Base-by-base conservation (phyloP, 2,329 filamentous ascomycete species). In the Pestalotiopsis fici region DNA sequence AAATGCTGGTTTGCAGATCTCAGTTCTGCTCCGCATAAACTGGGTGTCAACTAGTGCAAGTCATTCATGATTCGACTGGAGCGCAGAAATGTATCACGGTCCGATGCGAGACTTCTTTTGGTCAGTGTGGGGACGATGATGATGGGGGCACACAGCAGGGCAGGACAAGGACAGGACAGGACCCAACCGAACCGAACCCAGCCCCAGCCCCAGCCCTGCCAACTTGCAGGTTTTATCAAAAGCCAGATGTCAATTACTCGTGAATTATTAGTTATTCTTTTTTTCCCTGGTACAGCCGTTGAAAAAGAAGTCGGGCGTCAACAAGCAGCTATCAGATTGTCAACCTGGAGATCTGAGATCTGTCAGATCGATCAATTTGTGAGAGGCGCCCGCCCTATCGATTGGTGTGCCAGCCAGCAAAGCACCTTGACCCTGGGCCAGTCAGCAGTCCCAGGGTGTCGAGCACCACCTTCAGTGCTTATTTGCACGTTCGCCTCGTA, bases 21-120 rank as follows among this genome's bases (percentile, higher is more conserved):
- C 43, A n/a, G 43, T 50, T 50, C 43, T 60, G 27, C 57, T 60
- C 57, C 57, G 57, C 57, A 37, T 37, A 60, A 60, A 31, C 57
- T 37, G 57, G 57, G 25, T 28, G 43, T 18, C 18, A 21, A 21
- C 43, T 50, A 50, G 43, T 50, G 43, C 43, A 50, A 50, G 43
- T 50, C 43, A 50, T 50, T 21, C 43, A 50, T 11, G 31, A 35
- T n/a, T 21, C 43, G 43, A 21, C 43, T 50, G 18, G 18, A 21
- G 43, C 9, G 18, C 18, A 35, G 43, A n/a, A 6, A 50, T 21
- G 43, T 50, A n/a, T 21, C 9, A 18, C 43, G 43, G 43, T 50
- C 43, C 15, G 43, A 50, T 21, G n/a, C 43, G 43, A 50, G 43
- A 21, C 43, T 18, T n/a, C n/a, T 18, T 7, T 9, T 18, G 18